Base-by-base conservation (phyloP, 1,284 basidiomycete genomes). In the Xanthoconium separans region DNA sequence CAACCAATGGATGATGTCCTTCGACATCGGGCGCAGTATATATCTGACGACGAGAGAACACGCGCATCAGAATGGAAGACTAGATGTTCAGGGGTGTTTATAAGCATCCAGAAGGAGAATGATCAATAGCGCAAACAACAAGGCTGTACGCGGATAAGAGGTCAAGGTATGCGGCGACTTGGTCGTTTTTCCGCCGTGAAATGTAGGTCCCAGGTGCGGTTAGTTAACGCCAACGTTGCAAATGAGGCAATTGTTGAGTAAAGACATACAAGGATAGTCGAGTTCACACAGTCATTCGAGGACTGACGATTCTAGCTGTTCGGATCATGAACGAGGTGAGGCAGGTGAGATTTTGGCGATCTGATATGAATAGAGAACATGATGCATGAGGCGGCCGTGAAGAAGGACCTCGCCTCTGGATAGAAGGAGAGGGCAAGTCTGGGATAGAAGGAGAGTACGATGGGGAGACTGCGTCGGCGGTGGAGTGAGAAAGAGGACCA, bases 1-100 rank as follows among this genome's bases (percentile, higher is more conserved):
- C 37, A 40, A 29, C 45, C 44, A 47, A 63, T 55, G 55, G 47
- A 56, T 58, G 58, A 47, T 46, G 50, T 51, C 49, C 51, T 61
- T 65, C 37, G 40, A 62, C 51, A 70, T 66, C 68, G 64, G 66
- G 50, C 66, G 66, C 54, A 69, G 65, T 64, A 46, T 51, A 53
- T 42, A 68, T 68, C 66, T 68, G 62, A 68, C 53, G 56, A 66
- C 56, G 45, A 42, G 10, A 39, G 37, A 63, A 70, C 66, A 68
- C 70, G 66, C 66, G 69, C 70, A 68, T 68, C 66, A 68, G 41
- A 68, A 68, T 68, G 66, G 66, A 68, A 72, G 68, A 56, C 39
- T 39, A 46, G 55, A 59, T 57, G 51, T 60, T 55, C 63, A 72
- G 69, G 64, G 65, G 56, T 55, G 59, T 54, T 49, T 55, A 51